Evolutionary conservation across 139 green algal genomes (phyloP).

Genomic region (Chloropicon primus): DNA sequence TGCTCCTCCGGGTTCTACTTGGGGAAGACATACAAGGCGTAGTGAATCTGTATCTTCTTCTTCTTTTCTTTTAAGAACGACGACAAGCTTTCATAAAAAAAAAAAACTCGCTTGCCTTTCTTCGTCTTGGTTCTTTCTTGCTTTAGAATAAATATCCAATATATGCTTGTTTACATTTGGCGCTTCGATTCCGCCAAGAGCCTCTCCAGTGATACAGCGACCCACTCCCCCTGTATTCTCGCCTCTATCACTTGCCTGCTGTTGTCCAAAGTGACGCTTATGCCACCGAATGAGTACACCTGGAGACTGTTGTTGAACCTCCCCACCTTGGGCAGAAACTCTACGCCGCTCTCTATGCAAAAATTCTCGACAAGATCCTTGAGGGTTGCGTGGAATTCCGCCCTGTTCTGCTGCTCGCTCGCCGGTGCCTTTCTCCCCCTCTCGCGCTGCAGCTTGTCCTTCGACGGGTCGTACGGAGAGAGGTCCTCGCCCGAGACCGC

Average conservation of each 20-base stretch:
- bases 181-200: too few species aligned
- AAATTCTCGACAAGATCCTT: slow-evolving; percentile 62
- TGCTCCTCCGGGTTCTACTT: neutral
- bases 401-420: neutral
- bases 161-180: too few species aligned
- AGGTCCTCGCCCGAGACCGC: slow-evolving; percentile 22
- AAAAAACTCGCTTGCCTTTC: too few species aligned
- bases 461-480: neutral
- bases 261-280: slow-evolving; percentile 73
- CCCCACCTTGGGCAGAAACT: slow-evolving; percentile 79
- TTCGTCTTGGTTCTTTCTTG: too few species aligned
- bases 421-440: neutral
- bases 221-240: slow-evolving; percentile 55
- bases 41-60: too few species aligned
- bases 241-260: slow-evolving; percentile 43
- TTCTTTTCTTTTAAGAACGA: too few species aligned
- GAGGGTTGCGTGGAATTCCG: slow-evolving; percentile 35
- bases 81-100: too few species aligned
- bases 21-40: neutral
- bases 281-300: slow-evolving; percentile 79
- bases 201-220: slow-evolving; percentile 55
- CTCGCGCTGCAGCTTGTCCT: neutral
- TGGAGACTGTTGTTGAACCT: slow-evolving; percentile 66
- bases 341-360: slow-evolving; percentile 63
- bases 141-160: too few species aligned